Percentiles rank a stretch among this genome's conserved stretches.
These are phyloP conservation scores for Larix kaempferi DNA, from an alignment of 75 land plant genomes.

Conservation along the genomic window DNA sequence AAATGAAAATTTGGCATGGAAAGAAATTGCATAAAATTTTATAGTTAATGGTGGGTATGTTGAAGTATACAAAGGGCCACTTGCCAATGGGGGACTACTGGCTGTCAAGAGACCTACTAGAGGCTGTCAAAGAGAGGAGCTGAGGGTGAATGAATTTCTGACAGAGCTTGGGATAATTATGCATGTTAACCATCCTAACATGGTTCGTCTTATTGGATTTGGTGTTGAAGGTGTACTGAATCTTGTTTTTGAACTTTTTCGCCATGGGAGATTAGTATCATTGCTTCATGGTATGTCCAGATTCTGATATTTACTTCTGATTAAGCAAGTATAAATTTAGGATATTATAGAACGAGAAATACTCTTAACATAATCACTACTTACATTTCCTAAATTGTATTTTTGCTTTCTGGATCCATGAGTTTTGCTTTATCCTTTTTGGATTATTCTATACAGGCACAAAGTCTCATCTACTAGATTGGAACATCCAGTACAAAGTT, in stretches of 20 bases:
- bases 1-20: background rate
- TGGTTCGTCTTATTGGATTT: conserved; percentile 69
- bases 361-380: background rate
- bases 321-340: background rate
- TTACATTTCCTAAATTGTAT: background rate
- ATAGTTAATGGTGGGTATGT: conserved; percentile 18
- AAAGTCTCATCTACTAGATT: conserved; percentile 17
- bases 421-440: no score
- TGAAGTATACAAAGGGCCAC: conserved; percentile 12
- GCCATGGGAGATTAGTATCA: conserved; percentile 75
- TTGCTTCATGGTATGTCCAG: conserved; percentile 60
- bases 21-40: background rate
- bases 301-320: background rate
- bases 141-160: conserved; percentile 7
- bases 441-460: background rate
- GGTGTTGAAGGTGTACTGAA: conserved; percentile 79
- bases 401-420: no score
- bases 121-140: conserved; percentile 1
- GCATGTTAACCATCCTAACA: conserved; percentile 74
- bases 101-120: conserved; percentile 17
- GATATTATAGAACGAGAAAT: no score
- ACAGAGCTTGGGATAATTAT: conserved; percentile 18
- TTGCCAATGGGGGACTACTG: conserved; percentile 7
- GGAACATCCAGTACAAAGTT: conserved; percentile 43
- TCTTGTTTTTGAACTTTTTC: conserved; percentile 70